Base-by-base conservation (phyloP, 106 monocot genomes). In the Acanthochlamys bracteata region DNA sequence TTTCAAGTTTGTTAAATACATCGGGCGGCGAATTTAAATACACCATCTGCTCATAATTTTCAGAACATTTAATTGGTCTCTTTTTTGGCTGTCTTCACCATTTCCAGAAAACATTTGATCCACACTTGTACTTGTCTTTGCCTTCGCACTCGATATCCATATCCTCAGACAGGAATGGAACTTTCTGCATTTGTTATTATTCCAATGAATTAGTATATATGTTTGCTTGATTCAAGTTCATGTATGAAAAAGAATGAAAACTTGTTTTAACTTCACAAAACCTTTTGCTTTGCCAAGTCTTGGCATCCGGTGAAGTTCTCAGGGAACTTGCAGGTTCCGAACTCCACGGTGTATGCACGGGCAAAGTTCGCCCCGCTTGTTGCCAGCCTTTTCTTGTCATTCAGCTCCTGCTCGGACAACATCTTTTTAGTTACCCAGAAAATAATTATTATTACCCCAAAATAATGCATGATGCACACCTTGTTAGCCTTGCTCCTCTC, bases 31-130 rank as follows among this genome's bases (percentile, higher is more conserved):
- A n/a, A n/a, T n/a, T n/a, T n/a, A n/a, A n/a, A n/a, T n/a, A n/a
- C n/a, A n/a, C n/a, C n/a, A n/a, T n/a, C n/a, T n/a, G n/a, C n/a
- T n/a, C n/a, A n/a, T n/a, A n/a, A n/a, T n/a, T n/a, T n/a, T n/a
- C n/a, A n/a, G n/a, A n/a, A n/a, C n/a, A n/a, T n/a, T n/a, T n/a
- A n/a, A n/a, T n/a, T n/a, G n/a, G n/a, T n/a, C n/a, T n/a, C n/a
- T n/a, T n/a, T n/a, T n/a, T n/a, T n/a, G n/a, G n/a, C n/a, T n/a
- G n/a, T 27, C 40, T 64, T 90, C 84, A 82, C 95, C 95, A 96
- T 67, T 96, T 96, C 95, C 95, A 90, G 88, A 90, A 96, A 42
- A 96, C 90, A 64, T 96, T 96, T 57, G 95, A 96, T 60, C 95
- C 95, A 65, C 95, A 96, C 78, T 96, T 90, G 84, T 45, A 90